These are phyloP conservation scores for Diacronema lutheri DNA, from an alignment of 78 protist species.

Conservation along the genomic window DNA sequence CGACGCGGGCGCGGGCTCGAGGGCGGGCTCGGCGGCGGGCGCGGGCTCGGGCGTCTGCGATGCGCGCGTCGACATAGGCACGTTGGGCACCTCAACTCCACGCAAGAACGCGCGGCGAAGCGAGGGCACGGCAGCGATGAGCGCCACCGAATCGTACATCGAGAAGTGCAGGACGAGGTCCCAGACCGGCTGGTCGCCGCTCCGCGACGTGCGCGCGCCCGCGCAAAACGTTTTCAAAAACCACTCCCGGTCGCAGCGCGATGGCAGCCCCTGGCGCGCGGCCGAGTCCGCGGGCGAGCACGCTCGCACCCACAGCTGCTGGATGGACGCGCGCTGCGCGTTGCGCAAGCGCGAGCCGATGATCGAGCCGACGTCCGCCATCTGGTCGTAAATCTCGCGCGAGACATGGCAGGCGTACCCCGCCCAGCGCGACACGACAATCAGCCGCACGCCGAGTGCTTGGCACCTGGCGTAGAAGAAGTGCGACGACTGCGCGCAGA, in stretches of 20 bases:
- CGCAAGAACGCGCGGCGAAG: neutral
- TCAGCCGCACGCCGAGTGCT: neutral
- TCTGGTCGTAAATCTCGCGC: neutral
- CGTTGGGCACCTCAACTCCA: neutral
- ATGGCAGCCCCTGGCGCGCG: neutral
- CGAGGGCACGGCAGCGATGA: neutral
- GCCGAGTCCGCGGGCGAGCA: neutral
- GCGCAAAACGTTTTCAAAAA: no score
- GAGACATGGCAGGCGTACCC: neutral
- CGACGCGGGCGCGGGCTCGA: no score
- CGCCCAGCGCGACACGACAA: neutral
- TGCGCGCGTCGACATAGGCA: no score
- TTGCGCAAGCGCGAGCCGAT: conserved; percentile 2
- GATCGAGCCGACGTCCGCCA: neutral
- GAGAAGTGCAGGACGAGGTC: no score
- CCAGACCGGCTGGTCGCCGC: no score
- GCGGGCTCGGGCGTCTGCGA: no score
- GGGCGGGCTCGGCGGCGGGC: neutral
- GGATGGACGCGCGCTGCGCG: neutral
- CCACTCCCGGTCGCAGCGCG: neutral
- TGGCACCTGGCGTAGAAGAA: neutral
- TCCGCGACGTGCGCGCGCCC: no score
- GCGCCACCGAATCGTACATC: neutral
- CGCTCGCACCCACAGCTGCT: neutral
- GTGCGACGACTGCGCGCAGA: neutral